Evolutionary conservation across 164 flowering plant genomes (phyloP).

Genomic region (Nymphaea thermarum): DNA sequence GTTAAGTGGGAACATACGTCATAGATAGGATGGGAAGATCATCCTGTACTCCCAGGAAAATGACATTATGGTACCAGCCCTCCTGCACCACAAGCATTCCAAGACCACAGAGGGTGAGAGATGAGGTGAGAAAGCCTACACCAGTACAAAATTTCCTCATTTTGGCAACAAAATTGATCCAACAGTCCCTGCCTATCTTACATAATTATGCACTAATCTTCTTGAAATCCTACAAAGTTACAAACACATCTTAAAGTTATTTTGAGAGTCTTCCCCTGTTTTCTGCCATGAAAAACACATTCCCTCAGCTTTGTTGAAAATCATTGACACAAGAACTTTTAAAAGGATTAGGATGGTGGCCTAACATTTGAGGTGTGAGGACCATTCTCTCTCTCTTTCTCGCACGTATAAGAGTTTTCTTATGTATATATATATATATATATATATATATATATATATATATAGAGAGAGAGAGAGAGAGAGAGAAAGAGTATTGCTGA

Average conservation of each 20-base stretch:
- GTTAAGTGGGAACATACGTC: conserved; percentile 43
- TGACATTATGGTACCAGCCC: conserved; percentile 72
- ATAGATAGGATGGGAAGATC: conserved; percentile 72
- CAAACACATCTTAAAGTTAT: neutral
- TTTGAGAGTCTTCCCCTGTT: too few relatives aligned
- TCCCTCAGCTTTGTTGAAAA: too few relatives aligned
- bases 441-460: too few relatives aligned
- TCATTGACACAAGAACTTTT: too few relatives aligned
- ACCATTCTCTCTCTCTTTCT: neutral
- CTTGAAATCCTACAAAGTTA: neutral
- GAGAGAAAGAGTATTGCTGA: neutral
- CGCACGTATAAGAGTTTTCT: neutral
- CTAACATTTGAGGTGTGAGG: neutral
- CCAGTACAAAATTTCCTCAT: neutral
- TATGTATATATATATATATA: too few relatives aligned
- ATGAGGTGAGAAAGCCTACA: neutral
- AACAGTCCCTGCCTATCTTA: neutral
- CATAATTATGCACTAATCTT: neutral
- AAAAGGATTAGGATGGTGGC: too few relatives aligned
- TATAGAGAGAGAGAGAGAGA: neutral
- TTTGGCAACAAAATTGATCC: neutral
- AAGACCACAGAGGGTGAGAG: neutral
- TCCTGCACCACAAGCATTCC: conserved; percentile 29
- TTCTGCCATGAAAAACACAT: too few relatives aligned
- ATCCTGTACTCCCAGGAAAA: conserved; percentile 62